Conservation (phyloP, 2,329 filamentous ascomycete species). For the Cordyceps cateniannulata region DNA sequence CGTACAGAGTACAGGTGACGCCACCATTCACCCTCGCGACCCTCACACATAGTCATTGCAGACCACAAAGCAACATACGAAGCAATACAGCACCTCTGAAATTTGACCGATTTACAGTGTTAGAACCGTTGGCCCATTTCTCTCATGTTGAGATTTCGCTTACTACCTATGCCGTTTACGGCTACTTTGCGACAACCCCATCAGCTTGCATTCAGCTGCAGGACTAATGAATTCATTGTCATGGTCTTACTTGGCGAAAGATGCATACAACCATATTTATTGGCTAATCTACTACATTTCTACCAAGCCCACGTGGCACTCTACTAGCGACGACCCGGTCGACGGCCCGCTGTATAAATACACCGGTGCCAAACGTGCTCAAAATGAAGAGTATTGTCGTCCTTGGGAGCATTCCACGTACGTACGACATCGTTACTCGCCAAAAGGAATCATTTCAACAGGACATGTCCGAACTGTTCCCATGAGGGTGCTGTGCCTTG, state of each 20-base stretch:
- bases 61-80: too few species aligned
- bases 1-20: too few species aligned
- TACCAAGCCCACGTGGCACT: background rate
- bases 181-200: too few species aligned
- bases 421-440: background rate
- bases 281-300: background rate
- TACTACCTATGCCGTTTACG: too few species aligned
- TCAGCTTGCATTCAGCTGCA: background rate
- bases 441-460: background rate
- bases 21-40: too few species aligned
- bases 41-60: too few species aligned
- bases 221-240: background rate
- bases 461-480: background rate
- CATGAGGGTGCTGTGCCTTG: constrained; percentile 11
- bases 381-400: background rate
- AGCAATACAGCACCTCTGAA: too few species aligned
- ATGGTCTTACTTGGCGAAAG: background rate
- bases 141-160: too few species aligned
- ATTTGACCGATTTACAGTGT: too few species aligned
- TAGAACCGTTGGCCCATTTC: too few species aligned
- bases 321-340: background rate
- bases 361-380: background rate
- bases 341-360: background rate
- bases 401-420: background rate
- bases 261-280: background rate